Base-by-base conservation (phyloP, 169 alveolate genomes). In the Theileria annulata region DNA sequence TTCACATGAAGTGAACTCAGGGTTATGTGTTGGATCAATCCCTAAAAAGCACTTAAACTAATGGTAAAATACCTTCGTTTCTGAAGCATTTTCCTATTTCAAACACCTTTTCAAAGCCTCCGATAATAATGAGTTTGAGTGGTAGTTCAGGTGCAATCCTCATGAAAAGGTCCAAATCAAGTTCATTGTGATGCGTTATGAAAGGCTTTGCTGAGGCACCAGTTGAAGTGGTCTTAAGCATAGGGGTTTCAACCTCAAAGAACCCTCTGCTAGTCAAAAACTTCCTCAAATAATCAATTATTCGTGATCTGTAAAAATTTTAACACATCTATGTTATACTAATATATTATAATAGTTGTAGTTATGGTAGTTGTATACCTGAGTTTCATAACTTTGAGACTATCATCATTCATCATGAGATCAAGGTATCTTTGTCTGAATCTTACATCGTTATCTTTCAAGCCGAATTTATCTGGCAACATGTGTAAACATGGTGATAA, bases 351-450 rank as follows among this genome's bases (percentile, higher is more conserved):
- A 25, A 25, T 27, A 19, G 49, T 19, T 67, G 12, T 48, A 4
- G 49, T 3, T 31, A 64, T 35, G 15, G 33, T 35, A 25, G 8
- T 12, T 2, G 1, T 19, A 0, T 58, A 72, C 79, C 89, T 78
- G 60, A 96, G 96, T 47, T 94, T 81, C 93, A 98, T 96, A 54
- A 95, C 95, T 48, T 92, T 90, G 81, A 97, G 92, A 31, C 94
- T 89, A 15, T 91, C 93, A 33, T 93, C 96, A 87, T 97, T 98
- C 87, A 96, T 94, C 81, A 98, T 94, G 73, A 98, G 87, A 88
- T 98, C 99, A 77, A 98, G 88, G 86, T 97, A 98, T 71, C 99
- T 96, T 91, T 97, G 98, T 63, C 99, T 94, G 87, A 79, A 96
- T 87, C 98, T 95, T 5, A 95, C 94, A 67, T 96, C 99, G 72